phyloP scores from a whole-genome alignment of 495 filamentous ascomycete species.

The Immersiella caudata region DNA sequence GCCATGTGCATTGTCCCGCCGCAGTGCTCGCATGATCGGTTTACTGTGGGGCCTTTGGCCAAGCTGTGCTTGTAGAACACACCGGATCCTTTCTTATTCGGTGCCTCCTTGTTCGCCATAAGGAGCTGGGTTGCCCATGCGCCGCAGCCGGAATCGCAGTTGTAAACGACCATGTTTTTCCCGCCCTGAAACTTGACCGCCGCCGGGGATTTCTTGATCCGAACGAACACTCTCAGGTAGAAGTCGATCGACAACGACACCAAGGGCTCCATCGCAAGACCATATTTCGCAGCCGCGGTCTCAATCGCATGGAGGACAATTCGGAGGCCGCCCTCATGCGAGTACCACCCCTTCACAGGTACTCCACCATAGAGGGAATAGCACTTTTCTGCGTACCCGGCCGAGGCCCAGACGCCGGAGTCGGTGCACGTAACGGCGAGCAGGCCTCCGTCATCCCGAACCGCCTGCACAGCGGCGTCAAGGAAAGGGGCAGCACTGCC shows the following conservation, averaged over 20 bases:
- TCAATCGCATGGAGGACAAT: slow-evolving; percentile 82
- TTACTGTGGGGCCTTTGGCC: slow-evolving; percentile 65
- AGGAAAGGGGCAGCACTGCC: slow-evolving; percentile 89
- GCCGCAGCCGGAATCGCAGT: slow-evolving; percentile 86
- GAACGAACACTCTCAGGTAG: slow-evolving; percentile 89
- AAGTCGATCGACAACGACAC: slow-evolving; percentile 94
- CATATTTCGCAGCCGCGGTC: slow-evolving; percentile 77
- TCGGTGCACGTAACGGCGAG: slow-evolving; percentile 97
- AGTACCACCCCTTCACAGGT: slow-evolving; percentile 78
- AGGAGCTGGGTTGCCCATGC: slow-evolving; percentile 81
- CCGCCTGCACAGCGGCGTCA: slow-evolving; percentile 81
- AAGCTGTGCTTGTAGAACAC: slow-evolving; percentile 74
- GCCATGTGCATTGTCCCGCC: slow-evolving; percentile 81
- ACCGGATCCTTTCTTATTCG: slow-evolving; percentile 68
- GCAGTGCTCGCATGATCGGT: slow-evolving; percentile 74
- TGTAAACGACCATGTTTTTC: slow-evolving; percentile 92
- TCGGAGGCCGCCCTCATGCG: slow-evolving; percentile 87
- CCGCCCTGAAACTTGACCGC: slow-evolving; percentile 87
- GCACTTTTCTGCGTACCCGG: slow-evolving; percentile 89
- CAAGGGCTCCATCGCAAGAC: slow-evolving; percentile 87
- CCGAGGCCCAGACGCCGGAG: slow-evolving; percentile 89
- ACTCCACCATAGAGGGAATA: slow-evolving; percentile 89
- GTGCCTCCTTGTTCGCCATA: slow-evolving; percentile 61
- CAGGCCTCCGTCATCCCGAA: slow-evolving; percentile 81
- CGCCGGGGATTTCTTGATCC: slow-evolving; percentile 72